Evolutionary conservation across 805 yeast species (phyloP).

Genomic region (Metschnikowia arizonensis): DNA sequence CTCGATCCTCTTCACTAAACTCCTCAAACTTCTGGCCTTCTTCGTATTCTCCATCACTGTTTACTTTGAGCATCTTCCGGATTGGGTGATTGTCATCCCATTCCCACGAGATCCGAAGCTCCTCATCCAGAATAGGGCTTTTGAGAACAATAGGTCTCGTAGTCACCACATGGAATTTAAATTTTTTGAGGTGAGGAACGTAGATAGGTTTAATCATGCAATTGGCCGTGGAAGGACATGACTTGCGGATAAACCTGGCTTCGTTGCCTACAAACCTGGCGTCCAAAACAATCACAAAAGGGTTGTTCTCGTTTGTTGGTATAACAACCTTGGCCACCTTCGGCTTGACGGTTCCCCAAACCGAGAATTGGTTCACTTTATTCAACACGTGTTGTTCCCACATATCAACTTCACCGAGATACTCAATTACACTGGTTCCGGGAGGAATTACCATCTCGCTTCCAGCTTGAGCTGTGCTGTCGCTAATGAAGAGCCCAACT

Average conservation of each 20-base stretch:
- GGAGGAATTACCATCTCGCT: constrained; percentile 30
- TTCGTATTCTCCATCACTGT: constrained; percentile 14
- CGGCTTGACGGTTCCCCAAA: constrained; percentile 63
- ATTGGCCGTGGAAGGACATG: constrained; percentile 65
- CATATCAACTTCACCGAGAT: constrained; percentile 68
- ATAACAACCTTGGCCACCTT: constrained; percentile 36
- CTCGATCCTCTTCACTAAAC: constrained; percentile 49
- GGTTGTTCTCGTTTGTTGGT: not conserved
- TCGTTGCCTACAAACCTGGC: constrained; percentile 76
- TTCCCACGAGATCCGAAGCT: constrained; percentile 78
- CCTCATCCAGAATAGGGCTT: constrained; percentile 42
- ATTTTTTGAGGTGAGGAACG: constrained; percentile 34
- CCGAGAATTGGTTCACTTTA: constrained; percentile 69
- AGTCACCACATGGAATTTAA: constrained; percentile 56
- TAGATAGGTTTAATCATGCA: constrained; percentile 54
- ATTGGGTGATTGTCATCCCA: constrained; percentile 86
- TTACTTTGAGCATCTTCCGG: constrained; percentile 40
- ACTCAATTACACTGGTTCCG: constrained; percentile 54
- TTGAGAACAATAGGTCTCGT: constrained; percentile 44
- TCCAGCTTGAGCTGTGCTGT: constrained; percentile 11
- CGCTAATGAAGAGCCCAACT: constrained; percentile 52
- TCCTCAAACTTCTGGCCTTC: constrained; percentile 50
- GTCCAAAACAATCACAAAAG: constrained; percentile 66
- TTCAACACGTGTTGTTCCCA: constrained; percentile 61
- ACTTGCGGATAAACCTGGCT: constrained; percentile 67